Evolutionary conservation across 2,329 filamentous ascomycete genomes (phyloP).

Genomic region (Ophiostoma ulmi): DNA sequence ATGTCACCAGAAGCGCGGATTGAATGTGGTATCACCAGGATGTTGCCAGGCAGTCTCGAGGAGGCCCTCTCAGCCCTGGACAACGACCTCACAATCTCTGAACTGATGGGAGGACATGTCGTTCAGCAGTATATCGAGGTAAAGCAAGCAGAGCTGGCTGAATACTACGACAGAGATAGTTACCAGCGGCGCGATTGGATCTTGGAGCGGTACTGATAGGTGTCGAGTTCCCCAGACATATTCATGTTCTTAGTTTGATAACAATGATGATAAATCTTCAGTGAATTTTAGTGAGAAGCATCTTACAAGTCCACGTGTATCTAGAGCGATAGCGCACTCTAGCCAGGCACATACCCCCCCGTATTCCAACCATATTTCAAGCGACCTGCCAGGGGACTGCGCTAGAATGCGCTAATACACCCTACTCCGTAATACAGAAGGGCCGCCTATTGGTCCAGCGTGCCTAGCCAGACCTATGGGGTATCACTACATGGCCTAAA

Average conservation of each 20-base stretch:
- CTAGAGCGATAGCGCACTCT: neutral
- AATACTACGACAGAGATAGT: conserved; percentile 46
- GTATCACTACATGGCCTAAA: conserved; percentile 1
- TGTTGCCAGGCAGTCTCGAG: conserved; percentile 50
- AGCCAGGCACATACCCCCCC: conserved; percentile 1
- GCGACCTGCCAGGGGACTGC: too few relatives aligned
- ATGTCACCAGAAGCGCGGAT: conserved; percentile 45
- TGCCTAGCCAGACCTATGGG: neutral
- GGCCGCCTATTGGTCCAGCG: conserved; percentile 16
- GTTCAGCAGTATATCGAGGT: conserved; percentile 53
- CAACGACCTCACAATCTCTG: conserved; percentile 43
- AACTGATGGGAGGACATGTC: conserved; percentile 45
- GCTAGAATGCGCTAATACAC: neutral
- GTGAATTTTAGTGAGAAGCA: neutral
- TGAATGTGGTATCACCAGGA: conserved; percentile 48
- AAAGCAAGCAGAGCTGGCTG: conserved; percentile 54
- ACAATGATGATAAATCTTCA: too few relatives aligned
- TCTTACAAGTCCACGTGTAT: neutral
- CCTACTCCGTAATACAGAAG: neutral
- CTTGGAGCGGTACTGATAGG: conserved; percentile 56
- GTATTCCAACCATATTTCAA: neutral
- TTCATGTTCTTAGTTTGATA: neutral
- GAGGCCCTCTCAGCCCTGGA: conserved; percentile 52
- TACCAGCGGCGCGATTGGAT: conserved; percentile 53
- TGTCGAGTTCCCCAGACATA: neutral